Evolutionary conservation across 176 grass and related monocot species (phyloP).

Genomic region (Sorghum bicolor): Sorghum_bicolor_NCBIv3 NC_012874.2:4181001-4181500

Average conservation of each 20-base stretch:
- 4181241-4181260: conserved; percentile 75
- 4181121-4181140: neutral
- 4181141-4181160: neutral
- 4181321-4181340: conserved; percentile 84
- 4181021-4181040: conserved; percentile 97
- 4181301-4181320: conserved; percentile 98
- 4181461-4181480: neutral
- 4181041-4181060: conserved; percentile 98
- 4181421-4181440: neutral
- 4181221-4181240: conserved; percentile 98
- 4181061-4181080: conserved; percentile 95
- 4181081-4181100: conserved; percentile 98
- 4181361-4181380: conserved; percentile 92
- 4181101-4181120: conserved; percentile 93
- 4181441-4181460: neutral
- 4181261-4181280: conserved; percentile 92
- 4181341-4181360: conserved; percentile 59
- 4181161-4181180: neutral
- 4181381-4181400: conserved; percentile 82
- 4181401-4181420: conserved; percentile 26
- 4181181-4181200: conserved; percentile 64
- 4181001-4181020: conserved; percentile 62
- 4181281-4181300: conserved; percentile 94
- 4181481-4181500: conserved; percentile 12
- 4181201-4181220: conserved; percentile 97